phyloP scores from a whole-genome alignment of 2,329 filamentous ascomycete species.

The Venturia effusa region DNA sequence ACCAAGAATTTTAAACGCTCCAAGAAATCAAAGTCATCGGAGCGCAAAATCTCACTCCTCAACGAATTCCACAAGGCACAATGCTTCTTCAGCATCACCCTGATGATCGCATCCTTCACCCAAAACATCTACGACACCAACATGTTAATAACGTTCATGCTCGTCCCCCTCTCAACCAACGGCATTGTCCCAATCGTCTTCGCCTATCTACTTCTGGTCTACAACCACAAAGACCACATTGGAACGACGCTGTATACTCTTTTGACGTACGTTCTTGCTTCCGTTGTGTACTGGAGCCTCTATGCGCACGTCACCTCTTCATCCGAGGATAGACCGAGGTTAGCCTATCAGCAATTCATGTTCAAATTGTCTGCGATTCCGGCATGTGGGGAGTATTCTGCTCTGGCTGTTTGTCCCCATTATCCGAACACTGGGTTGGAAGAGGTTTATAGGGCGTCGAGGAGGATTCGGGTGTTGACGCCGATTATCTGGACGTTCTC shows the following conservation, averaged over 20 bases:
- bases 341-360: constrained; percentile 16
- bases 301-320: constrained; percentile 3
- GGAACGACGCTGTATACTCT: constrained; percentile 14
- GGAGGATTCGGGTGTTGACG: constrained; percentile 15
- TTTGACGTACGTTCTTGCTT: constrained; percentile 15
- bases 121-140: constrained; percentile 16
- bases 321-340: too few species aligned
- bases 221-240: constrained; percentile 9
- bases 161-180: constrained; percentile 18
- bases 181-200: constrained; percentile 17
- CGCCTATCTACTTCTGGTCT: constrained; percentile 14
- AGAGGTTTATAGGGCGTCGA: constrained; percentile 9
- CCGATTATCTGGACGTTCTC: constrained; percentile 18
- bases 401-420: constrained; percentile 16
- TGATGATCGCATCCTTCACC: constrained; percentile 19
- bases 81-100: constrained; percentile 19
- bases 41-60: constrained; percentile 13
- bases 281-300: constrained; percentile 10
- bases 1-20: not conserved
- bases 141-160: constrained; percentile 17
- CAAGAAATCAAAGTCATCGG: not conserved
- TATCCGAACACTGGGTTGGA: constrained; percentile 12
- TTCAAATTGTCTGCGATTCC: constrained; percentile 17
- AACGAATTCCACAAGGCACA: constrained; percentile 19
- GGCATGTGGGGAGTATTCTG: constrained; percentile 17